These are phyloP conservation scores for Waltergamsia citrina DNA, from an alignment of 2,329 filamentous ascomycete genomes.

Conservation along the genomic window DNA sequence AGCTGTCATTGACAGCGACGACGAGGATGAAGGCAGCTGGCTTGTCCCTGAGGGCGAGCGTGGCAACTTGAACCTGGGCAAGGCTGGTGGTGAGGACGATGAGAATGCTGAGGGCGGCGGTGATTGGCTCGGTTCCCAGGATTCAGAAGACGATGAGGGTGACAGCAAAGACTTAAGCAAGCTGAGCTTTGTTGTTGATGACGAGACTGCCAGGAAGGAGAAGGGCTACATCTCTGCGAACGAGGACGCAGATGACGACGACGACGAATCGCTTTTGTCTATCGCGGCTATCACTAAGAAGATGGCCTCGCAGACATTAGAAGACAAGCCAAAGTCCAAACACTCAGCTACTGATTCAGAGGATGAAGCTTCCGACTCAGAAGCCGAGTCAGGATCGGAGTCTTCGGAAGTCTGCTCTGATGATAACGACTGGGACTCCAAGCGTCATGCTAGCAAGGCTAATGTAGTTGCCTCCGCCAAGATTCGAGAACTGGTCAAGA, in stretches of 20 bases:
- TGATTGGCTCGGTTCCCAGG: conserved; percentile 64
- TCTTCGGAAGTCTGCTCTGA: conserved; percentile 14
- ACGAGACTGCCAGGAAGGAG: conserved; percentile 29
- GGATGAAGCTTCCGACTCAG: conserved; percentile 24
- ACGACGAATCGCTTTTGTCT: conserved; percentile 22
- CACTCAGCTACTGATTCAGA: conserved; percentile 1
- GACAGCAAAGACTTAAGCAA: conserved; percentile 39
- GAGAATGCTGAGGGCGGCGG: conserved; percentile 83
- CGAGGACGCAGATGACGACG: conserved; percentile 12
- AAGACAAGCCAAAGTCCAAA: conserved; percentile 12
- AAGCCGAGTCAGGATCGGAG: conserved; percentile 11
- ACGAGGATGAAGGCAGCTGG: conserved; percentile 70
- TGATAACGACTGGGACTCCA: conserved; percentile 7
- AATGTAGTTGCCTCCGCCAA: conserved; percentile 71
- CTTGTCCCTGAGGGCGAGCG: conserved; percentile 62
- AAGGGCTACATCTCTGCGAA: conserved; percentile 14
- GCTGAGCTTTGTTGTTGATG: conserved; percentile 47
- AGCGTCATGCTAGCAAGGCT: conserved; percentile 18
- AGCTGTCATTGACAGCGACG: conserved; percentile 57
- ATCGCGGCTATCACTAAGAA: conserved; percentile 24
- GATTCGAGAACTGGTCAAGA: conserved; percentile 74
- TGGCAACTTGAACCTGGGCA: conserved; percentile 52
- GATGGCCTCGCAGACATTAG: conserved; percentile 25
- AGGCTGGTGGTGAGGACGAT: conserved; percentile 76
- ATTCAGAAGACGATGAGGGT: conserved; percentile 50